Evolutionary conservation across 768 basidiomycete species (phyloP), one percentile per base, ranked within the genome.

Genomic region (Lactifluus echinatus): DNA sequence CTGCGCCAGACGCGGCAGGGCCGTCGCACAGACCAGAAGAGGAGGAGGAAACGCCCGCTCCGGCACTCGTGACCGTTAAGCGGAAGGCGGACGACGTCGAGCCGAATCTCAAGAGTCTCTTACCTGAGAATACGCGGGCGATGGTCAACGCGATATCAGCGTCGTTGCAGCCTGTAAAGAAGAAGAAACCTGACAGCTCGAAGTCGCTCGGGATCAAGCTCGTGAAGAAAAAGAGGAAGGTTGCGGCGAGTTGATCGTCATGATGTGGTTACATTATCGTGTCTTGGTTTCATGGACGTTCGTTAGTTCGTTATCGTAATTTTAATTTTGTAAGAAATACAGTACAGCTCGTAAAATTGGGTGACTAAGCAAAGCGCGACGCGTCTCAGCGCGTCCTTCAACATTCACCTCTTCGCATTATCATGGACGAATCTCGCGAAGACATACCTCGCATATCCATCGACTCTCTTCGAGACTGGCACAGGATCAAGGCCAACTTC

Each of bases 51-150:
- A 58, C 60, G 3, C 64, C 69, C 4, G 49, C 53, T 26, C 21
- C 67, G 24, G 52, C 66, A 50, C 55, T 75, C 3, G 70, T 92
- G 48, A 90, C 88, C n/a, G 78, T 93, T 36, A 93, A 93, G 72
- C 83, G 91, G 51, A 92, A 91, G 67, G 90, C 89, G 6, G 88
- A 84, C 24, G 82, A 82, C n/a, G 67, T 77, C 21, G 89, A 92
- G 63, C 89, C 90, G 1, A 79, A 83, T 12, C 66, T 90, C 56
- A 76, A 82, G 55, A 83, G 77, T 55, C 74, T 92, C 0, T 72
- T 92, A 31, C 82, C 87, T 2, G 85, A 84, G 47, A 76, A 81
- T 21, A 77, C 83, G 6, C 77, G 79, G 31, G 73, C 80, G n/a
- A 66, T 87, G 57, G 78, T 89, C 21, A 70, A 68, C 19, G 70